These are phyloP conservation scores for Fonsecaea erecta DNA, from an alignment of 2,329 filamentous ascomycete species.

Conservation along the genomic window DNA sequence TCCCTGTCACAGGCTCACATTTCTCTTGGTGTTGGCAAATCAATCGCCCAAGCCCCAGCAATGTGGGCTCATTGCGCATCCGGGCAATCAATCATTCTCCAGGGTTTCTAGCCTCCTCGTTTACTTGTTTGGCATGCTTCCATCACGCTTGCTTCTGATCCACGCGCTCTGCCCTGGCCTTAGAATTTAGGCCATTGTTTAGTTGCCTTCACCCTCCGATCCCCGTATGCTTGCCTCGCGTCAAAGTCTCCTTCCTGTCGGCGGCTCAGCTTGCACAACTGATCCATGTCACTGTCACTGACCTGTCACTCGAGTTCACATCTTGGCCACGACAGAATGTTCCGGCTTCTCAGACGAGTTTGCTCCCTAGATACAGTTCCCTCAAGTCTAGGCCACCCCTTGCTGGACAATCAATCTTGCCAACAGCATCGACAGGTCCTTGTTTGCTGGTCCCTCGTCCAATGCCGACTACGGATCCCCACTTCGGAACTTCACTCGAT, in stretches of 20 bases:
- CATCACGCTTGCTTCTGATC: conserved; percentile 12
- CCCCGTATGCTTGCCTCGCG: conserved; percentile 5
- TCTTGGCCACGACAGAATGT: not conserved
- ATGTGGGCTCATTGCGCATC: conserved; percentile 7
- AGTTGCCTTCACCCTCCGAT: not conserved
- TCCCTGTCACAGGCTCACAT: not conserved
- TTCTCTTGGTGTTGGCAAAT: conserved; percentile 5
- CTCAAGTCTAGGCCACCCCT: not conserved
- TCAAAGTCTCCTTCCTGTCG: conserved; percentile 3
- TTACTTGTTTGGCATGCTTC: conserved; percentile 11
- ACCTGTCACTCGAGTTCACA: not conserved
- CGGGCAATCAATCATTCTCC: conserved; percentile 11
- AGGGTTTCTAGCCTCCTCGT: conserved; percentile 19
- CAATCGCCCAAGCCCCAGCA: not conserved
- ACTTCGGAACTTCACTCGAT: not conserved
- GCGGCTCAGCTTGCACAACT: conserved; percentile 13
- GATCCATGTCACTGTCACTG: conserved; percentile 10
- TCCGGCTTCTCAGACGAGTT: not conserved
- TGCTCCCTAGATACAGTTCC: not conserved
- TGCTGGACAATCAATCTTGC: not conserved
- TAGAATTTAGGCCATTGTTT: conserved; percentile 9
- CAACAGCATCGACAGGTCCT: not conserved
- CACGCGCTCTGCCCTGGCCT: conserved; percentile 17
- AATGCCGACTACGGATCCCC: conserved; percentile 1
- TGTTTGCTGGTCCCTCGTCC: not conserved